Evolutionary conservation across 495 filamentous ascomycete genomes (phyloP), one percentile per base, ranked within the genome.

Genomic region (Penicillium longicatenatum): DNA sequence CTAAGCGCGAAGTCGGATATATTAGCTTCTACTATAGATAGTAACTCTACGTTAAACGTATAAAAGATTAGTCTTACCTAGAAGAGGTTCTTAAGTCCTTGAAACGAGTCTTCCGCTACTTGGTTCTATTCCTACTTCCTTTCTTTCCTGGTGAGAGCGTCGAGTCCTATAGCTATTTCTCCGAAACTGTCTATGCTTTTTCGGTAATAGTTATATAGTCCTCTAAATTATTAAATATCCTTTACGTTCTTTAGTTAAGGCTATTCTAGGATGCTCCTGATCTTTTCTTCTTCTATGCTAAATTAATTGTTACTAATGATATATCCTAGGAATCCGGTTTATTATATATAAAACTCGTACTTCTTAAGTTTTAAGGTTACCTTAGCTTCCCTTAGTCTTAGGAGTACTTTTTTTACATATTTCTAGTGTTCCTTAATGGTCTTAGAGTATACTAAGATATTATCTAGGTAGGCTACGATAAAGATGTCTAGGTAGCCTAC

Each of bases 181-280:
- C 52, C 37, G 41, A 57, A 69, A 10, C 37, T 30, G 10, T 51
- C 41, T 1, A 69, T 41, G 8, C 57, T 60, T 35, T 39, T 19
- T 42, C 24, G 20, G 48, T 66, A 60, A 39, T 59, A 69, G 14
- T 62, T 61, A 22, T 12, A 30, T 7, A 64, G 29, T 22, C 57
- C 29, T 37, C 55, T 12, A 39, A 60, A 67, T 6, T 22, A 16
- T 57, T 67, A 41, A 2, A 58, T 46, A 12, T 61, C 50, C 9
- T 57, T 53, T 11, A 64, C 10, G 9, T 35, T 58, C 12, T 9
- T 61, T 20, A 42, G 51, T 30, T 14, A 56, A 9, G 8, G 39
- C 54, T n/a, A 59, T 17, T 58, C 35, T 4, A 45, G 6, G 9
- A 66, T 63, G 16, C 21, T 41, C 16, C 35, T 14, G 4, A 66